A percentile compares a stretch with the other conserved stretches of the same genome.
Conservation (phyloP, 148 eudicot species). For the Rhododendron mucronatum region DNA sequence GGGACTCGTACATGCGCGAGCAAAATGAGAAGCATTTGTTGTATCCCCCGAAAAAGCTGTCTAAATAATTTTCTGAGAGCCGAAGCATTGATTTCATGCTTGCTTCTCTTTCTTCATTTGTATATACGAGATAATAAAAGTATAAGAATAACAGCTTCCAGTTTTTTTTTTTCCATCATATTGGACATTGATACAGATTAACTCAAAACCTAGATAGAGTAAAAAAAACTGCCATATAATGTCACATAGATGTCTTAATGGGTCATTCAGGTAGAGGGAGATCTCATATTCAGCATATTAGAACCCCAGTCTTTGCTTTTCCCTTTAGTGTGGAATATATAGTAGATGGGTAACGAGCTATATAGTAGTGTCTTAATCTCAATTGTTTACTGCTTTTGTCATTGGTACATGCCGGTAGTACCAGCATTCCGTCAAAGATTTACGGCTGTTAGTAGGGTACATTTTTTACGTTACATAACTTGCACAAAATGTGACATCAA, state of each 20-base stretch:
- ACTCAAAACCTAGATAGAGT: background rate
- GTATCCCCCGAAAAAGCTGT: background rate
- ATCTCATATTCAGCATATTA: conserved; percentile 1
- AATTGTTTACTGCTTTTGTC: background rate
- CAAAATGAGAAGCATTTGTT: background rate
- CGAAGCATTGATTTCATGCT: background rate
- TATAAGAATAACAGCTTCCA: background rate
- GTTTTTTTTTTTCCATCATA: background rate
- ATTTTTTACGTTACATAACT: background rate
- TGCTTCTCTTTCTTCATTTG: background rate
- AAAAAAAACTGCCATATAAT: background rate
- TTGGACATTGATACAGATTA: background rate
- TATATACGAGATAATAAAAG: background rate
- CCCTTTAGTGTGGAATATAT: background rate
- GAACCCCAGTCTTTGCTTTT: background rate
- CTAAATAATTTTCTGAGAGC: background rate
- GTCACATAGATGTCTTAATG: background rate
- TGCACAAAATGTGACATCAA: background rate
- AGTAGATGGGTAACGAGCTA: background rate
- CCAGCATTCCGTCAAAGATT: background rate
- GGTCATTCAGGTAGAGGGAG: background rate
- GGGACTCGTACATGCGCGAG: background rate
- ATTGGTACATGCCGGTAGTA: background rate
- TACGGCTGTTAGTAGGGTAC: background rate
- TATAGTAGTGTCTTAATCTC: background rate